Base-by-base conservation (phyloP, 371 early-diverging fungal genomes). In the Mortierella sp. region DNA sequence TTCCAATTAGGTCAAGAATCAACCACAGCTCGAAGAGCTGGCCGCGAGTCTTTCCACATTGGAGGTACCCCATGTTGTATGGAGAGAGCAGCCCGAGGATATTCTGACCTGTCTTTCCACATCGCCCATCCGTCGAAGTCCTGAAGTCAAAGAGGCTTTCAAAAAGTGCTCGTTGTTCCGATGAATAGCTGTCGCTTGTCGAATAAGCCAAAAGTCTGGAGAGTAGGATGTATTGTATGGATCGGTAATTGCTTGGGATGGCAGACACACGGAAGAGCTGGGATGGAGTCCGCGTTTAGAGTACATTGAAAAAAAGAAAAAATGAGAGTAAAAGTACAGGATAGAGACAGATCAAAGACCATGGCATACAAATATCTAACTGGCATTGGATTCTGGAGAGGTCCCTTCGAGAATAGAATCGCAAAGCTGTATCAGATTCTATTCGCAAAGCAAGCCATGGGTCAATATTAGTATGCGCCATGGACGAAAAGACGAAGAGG, bases 1-100 rank as follows among this genome's bases (percentile, higher is more conserved):
- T 43, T 51, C 14, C 2, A 13, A 14, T 7, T 67, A 91, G 88
- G 88, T 91, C 28, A 93, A 95, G 71, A 90, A 93, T 66, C 80
- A 86, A 42, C 74, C 83, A 27, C 86, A 91, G 12, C 71, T 95
- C 23, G 82, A 84, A 43, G 83, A 84, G 31, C 64, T 95, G 18
- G 84, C 85, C 16, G 80, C 81, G 1, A 82, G 80, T 23, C 84
- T 95, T 13, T 71, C 81, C 38, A 72, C 78, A 31, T 64, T 86
- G 57, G 64, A 83, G 18, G 81, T 94, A 5, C 90, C 90, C 10
- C 86, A 84, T 57, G 80, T 87, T 45, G 79, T 86, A 51, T 95
- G 95, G 95, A 80, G 85, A 13, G 95, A 95, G 64, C 92, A 93
- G 61, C 95, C 95, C 6, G 95, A 95, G 59, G 91, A 94, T 78